Base-by-base conservation (phyloP, 2,329 filamentous ascomycete genomes). In the Ascosphaera apis region DNA sequence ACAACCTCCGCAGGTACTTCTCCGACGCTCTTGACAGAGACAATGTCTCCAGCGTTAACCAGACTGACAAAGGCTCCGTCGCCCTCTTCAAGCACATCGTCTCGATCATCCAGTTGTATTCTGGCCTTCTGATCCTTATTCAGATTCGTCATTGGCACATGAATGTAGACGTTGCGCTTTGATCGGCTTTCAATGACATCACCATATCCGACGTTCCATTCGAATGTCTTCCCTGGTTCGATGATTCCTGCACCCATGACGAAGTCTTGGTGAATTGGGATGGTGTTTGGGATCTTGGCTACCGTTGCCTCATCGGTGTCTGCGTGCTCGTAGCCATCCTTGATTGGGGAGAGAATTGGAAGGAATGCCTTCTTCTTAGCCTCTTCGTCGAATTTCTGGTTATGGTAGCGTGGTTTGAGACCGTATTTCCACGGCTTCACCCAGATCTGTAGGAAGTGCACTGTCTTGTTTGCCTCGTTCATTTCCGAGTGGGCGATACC, bases 381-480 rank as follows among this genome's bases (percentile, higher is more conserved):
- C 39, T 72, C 76, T 34, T 91, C 81, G 35, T 61, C 56, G 45
- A 82, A 91, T 42, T 69, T 67, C 40, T 63, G 65, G 3, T 78
- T 88, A 53, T 82, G 76, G 51, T 91, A 91, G 28, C 67, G 64
- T 1, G 82, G 82, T 33, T 65, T 63, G 34, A 91, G 62, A 0
- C 78, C 75, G 15, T 64, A 58, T 52, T 72, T 72, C 67, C 81
- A 84, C 0, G 81, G 81, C 35, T 80, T 61, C 1, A 75, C 80
- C 82, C 81, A 91, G 46, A 91, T 91, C 55, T 91, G 82, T 23
- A 91, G 58, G 50, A 91, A 91, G 51, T 91, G 81, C 9, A 81
- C 76, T 32, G 79, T 69, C 11, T 65, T 57, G 36, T 59, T 52
- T 51, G 81, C 72, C 55, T 88, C 73, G 54, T 86, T 88, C 56